These are phyloP conservation scores for Xylaria acuta DNA, from an alignment of 495 filamentous ascomycete genomes.

Conservation along the genomic window DNA sequence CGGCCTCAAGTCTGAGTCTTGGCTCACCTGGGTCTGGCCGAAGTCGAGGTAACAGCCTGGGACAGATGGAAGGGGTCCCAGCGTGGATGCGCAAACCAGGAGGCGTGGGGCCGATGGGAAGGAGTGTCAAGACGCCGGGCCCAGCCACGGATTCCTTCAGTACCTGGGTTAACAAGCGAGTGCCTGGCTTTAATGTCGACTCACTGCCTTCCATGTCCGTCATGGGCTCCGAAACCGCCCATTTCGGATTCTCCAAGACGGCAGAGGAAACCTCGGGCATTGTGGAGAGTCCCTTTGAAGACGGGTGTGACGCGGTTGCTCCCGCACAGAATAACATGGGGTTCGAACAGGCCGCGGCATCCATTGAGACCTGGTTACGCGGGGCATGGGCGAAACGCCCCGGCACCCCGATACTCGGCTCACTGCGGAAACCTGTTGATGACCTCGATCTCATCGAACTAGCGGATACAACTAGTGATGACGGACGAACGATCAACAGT, in stretches of 20 bases:
- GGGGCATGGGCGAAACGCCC: constrained; percentile 71
- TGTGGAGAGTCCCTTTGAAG: constrained; percentile 58
- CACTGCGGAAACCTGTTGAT: constrained; percentile 41
- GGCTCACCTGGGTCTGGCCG: constrained; percentile 38
- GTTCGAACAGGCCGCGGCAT: constrained; percentile 83
- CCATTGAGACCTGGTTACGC: constrained; percentile 87
- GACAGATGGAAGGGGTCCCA: constrained; percentile 43
- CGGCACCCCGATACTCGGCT: constrained; percentile 54
- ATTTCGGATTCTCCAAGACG: constrained; percentile 53
- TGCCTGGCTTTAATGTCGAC: constrained; percentile 72
- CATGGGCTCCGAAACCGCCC: constrained; percentile 55
- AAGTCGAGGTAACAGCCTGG: constrained; percentile 40
- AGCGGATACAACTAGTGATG: constrained; percentile 64
- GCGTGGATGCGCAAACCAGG: constrained; percentile 77
- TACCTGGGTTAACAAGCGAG: constrained; percentile 75
- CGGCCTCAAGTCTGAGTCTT: constrained; percentile 31
- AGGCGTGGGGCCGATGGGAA: constrained; percentile 80
- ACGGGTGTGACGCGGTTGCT: constrained; percentile 46
- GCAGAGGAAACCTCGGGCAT: constrained; percentile 45
- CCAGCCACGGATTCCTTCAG: constrained; percentile 83
- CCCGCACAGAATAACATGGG: constrained; percentile 45
- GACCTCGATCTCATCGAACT: constrained; percentile 84
- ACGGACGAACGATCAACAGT: constrained; percentile 43
- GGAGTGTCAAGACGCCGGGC: constrained; percentile 71
- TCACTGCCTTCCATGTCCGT: constrained; percentile 60